Base-by-base conservation (phyloP, 164 flowering plant species). In the Litsea cubeba region DNA sequence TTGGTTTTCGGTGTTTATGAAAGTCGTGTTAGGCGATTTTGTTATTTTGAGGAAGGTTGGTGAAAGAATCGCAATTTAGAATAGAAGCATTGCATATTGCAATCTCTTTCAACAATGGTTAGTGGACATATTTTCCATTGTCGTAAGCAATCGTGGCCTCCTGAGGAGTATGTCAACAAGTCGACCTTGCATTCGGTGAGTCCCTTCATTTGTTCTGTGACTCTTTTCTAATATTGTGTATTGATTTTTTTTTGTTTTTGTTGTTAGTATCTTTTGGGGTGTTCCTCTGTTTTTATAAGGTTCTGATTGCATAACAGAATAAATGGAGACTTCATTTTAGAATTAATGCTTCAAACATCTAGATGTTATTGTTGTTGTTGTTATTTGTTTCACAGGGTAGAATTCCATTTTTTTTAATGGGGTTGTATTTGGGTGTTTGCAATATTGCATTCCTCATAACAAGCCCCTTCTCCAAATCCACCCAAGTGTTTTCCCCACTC, bases 81-180 rank as follows among this genome's bases (percentile, higher is more conserved):
- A 8, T 1, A 6, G 28, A 23, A 14, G 12, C 25, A 22, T 63
- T 24, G 66, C 17, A 63, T 25, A 14, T 22, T 63, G 24, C 28
- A 22, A 23, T 63, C 28, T 65, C 20, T 65, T 54, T 54, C 18
- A 30, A 14, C 20, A 25, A 93, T 93, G 97, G 88, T 93, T 17
- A 83, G 83, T 24, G 91, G 89, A 18, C 84, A 80, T 78, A 54
- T 93, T 71, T 93, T 93, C 74, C 86, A 90, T 72, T 78, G 81
- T 72, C 79, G 86, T 72, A 93, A 88, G 88, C 80, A 87, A 76
- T 93, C 98, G 62, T 93, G 98, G 98, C 98, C 98, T 20, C 84
- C 93, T 5, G 92, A 91, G 63, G 98, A 93, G 79, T 93, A 91
- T 70, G 79, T 93, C 79, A 85, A 79, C 85, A 77, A 79, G 69